Base-by-base conservation (phyloP, 2,329 filamentous ascomycete genomes). In the Hortaea werneckii region DNA sequence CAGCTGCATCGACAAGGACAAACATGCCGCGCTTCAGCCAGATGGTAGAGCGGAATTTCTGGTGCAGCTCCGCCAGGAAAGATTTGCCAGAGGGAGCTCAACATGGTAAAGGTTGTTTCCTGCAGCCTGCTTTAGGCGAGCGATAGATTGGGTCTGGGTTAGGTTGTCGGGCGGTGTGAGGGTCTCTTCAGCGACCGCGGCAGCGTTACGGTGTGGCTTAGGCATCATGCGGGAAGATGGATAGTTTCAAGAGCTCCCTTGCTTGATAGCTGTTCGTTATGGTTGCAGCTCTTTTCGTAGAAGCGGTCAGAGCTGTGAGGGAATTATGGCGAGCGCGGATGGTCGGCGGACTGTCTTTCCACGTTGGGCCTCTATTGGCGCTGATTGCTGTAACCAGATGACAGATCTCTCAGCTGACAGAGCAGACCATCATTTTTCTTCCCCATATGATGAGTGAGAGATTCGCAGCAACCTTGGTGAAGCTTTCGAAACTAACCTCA, bases 11-110 rank as follows among this genome's bases (percentile, higher is more conserved):
- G 10, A 95, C 76, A 8, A 96, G 69, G 29, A 95, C 88, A 65
- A 83, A 96, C 0, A 87, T 87, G 29, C 88, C 85, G 12, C 87
- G 81, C 66, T 85, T 89, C 64, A 96, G 85, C 86, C 87, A 96
- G 52, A 96, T 87, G 2, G 87, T 92, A 53, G 87, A 92, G 50
- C 90, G 85, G 63, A 96, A 95, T 37, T 82, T 80, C 27, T 87
- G 73, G 7, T 86, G 83, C 13, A 98, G 78, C 71, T 95, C 88
- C 20, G 88, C 82, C 12, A 94, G 70, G 35, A 90, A 66, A 5
- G 75, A 69, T 58, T 80, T 77, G 48, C 77, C 76, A 56, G 75
- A 74, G 26, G 80, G 29, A 89, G 71, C 60, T 82, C 75, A 60
- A 90, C 87, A 38, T 78, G 77, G 72, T 94, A 96, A 37, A 94